phyloP scores from a whole-genome alignment of 176 grass and related monocot species.

The Triticum urartu region DNA sequence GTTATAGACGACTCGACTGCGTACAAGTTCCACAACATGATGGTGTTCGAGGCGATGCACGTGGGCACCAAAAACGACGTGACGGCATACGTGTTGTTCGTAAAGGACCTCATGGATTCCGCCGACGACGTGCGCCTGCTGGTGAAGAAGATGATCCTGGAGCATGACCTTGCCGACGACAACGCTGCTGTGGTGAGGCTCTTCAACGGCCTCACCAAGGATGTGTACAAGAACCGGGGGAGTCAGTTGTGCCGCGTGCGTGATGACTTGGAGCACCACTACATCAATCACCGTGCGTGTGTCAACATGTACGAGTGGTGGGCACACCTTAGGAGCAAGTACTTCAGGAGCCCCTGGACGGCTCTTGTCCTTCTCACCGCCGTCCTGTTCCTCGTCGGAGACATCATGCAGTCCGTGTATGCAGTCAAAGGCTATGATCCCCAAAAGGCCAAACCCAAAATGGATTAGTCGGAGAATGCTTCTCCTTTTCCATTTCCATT shows the following conservation, averaged over 20 bases:
- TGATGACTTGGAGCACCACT: constrained; percentile 21
- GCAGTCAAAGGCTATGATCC: neutral
- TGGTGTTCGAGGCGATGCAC: constrained; percentile 53
- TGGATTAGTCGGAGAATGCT: accelerated
- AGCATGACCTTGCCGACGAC: constrained; percentile 11
- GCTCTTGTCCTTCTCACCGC: constrained; percentile 34
- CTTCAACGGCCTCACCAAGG: constrained; percentile 25
- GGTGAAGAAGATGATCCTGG: neutral
- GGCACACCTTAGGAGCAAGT: constrained; percentile 37
- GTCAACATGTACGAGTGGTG: neutral
- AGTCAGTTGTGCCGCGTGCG: neutral
- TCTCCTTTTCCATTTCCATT: neutral
- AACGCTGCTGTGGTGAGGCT: constrained; percentile 15
- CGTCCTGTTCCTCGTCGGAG: constrained; percentile 35
- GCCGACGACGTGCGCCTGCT: constrained; percentile 39
- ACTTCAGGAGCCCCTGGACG: constrained; percentile 56
- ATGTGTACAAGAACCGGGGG: neutral
- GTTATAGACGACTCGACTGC: constrained; percentile 33
- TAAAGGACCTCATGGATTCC: constrained; percentile 40
- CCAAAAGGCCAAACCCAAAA: neutral
- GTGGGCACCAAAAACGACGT: constrained; percentile 26
- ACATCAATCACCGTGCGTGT: neutral
- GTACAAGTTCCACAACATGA: constrained; percentile 32
- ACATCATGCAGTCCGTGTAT: constrained; percentile 43
- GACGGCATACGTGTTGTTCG: constrained; percentile 45